A percentile compares a stretch with the other conserved stretches of the same genome.
Conservation (phyloP, 2,329 filamentous ascomycete species). For the Verticillium alfalfae region DNA sequence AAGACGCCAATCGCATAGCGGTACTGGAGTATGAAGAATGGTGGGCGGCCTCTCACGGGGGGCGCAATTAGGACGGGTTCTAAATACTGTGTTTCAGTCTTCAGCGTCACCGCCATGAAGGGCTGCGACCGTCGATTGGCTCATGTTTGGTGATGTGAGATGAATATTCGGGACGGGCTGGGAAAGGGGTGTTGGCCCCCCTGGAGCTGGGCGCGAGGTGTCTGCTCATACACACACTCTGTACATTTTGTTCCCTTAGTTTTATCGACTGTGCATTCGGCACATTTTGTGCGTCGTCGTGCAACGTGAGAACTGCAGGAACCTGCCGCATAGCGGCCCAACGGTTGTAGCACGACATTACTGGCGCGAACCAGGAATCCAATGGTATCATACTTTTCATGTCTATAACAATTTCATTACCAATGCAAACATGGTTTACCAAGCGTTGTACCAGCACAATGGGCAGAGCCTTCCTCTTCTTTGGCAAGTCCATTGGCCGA, state of each 20-base stretch:
- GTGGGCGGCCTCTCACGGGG: neutral
- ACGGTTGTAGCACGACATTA: neutral
- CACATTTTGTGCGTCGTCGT: neutral
- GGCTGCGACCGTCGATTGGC: neutral
- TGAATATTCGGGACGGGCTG: neutral
- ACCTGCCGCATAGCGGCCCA: neutral
- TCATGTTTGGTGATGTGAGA: neutral
- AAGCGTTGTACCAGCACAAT: neutral
- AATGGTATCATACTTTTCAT: neutral
- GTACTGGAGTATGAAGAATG: neutral
- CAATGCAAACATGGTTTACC: neutral
- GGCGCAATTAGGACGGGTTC: neutral
- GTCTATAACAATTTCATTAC: neutral
- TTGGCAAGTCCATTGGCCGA: neutral
- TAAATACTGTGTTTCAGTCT: neutral
- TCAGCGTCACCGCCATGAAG: neutral
- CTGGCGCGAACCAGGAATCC: neutral
- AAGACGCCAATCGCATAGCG: neutral
- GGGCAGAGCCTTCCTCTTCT: neutral
- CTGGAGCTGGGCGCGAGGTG: neutral
- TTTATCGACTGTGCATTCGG: neutral
- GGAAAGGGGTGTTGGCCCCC: neutral
- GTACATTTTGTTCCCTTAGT: neutral
- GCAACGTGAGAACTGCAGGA: neutral
- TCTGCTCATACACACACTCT: neutral